Base-by-base conservation (phyloP, 2,329 filamentous ascomycete genomes). In the Fusarium sp. region DNA sequence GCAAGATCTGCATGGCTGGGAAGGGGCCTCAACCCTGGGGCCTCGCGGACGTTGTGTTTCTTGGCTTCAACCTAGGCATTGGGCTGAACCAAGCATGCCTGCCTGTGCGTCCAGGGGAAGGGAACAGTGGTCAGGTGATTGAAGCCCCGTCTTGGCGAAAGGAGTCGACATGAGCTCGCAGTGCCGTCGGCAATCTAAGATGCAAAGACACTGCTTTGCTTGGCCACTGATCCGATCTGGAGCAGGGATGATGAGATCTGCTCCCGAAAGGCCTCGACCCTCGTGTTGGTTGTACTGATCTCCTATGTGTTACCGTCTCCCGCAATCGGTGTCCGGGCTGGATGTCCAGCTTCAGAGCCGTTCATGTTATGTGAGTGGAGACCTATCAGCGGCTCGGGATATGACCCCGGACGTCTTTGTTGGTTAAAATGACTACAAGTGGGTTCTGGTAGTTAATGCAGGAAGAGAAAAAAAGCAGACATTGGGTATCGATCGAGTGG, bases 161-260 rank as follows among this genome's bases (percentile, higher is more conserved):
- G 33, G 33, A 20, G 31, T 58, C 31, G 33, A 38, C n/a, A 11
- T 58, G 54, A 25, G 16, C 22, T 27, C 54, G 33, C 33, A 38
- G n/a, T 58, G 54, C 54, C 54, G 54, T 58, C 33, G 54, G 54
- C 54, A 58, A 58, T 58, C 54, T 58, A n/a, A 38, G 20, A 58
- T 27, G 52, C 54, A 18, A 58, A 58, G 16, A 38, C 54, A 38
- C 31, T 33, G 33, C 22, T 29, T 25, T n/a, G 31, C 65, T 69
- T 58, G 57, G 67, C 54, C 33, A 25, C n/a, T 36, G 33, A 58
- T 58, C 31, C 6, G 31, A 58, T 58, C 20, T 38, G 2, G 31
- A 58, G 20, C 31, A 58, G 31, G 33, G 54, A 25, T 58, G 22
- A 35, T 38, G 6, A 20, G 20, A 58, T 58, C 47, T 58, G 20